Conservation (phyloP, 495 filamentous ascomycete species). For the Neurospora cerealis region DNA sequence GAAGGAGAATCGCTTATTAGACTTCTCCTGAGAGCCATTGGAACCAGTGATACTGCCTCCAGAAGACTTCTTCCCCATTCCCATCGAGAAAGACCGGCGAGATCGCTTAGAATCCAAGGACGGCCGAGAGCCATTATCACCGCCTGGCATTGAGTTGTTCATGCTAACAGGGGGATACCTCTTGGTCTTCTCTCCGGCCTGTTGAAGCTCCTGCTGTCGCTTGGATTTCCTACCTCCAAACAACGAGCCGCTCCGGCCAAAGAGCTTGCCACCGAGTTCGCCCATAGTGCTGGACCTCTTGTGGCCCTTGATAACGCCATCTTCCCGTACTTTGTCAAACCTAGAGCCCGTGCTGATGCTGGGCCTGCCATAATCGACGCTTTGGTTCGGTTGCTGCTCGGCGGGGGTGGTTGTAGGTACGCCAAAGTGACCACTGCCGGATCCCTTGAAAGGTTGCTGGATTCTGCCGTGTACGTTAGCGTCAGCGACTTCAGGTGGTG, state of each 20-base stretch:
- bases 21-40: conserved; percentile 45
- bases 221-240: conserved; percentile 51
- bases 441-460: conserved; percentile 69
- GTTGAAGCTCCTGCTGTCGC: conserved; percentile 31
- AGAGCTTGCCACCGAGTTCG: conserved; percentile 65
- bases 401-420: conserved; percentile 60
- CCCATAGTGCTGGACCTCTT: conserved; percentile 86
- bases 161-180: conserved; percentile 74
- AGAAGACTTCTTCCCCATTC: conserved; percentile 60
- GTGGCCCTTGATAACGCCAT: conserved; percentile 53
- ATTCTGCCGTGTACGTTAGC: conserved; percentile 88
- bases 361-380: conserved; percentile 46
- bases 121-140: conserved; percentile 43
- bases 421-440: conserved; percentile 54
- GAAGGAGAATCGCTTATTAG: conserved; percentile 62
- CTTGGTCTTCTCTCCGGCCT: conserved; percentile 37
- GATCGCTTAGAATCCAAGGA: conserved; percentile 66
- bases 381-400: conserved; percentile 25
- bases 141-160: conserved; percentile 45
- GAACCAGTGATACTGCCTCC: conserved; percentile 41
- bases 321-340: conserved; percentile 32
- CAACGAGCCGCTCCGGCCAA: conserved; percentile 69
- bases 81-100: conserved; percentile 64
- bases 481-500: conserved; percentile 75
- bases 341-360: conserved; percentile 46